Conservation (phyloP, 768 basidiomycete species). For the Hydnomerulius pinastri region DNA sequence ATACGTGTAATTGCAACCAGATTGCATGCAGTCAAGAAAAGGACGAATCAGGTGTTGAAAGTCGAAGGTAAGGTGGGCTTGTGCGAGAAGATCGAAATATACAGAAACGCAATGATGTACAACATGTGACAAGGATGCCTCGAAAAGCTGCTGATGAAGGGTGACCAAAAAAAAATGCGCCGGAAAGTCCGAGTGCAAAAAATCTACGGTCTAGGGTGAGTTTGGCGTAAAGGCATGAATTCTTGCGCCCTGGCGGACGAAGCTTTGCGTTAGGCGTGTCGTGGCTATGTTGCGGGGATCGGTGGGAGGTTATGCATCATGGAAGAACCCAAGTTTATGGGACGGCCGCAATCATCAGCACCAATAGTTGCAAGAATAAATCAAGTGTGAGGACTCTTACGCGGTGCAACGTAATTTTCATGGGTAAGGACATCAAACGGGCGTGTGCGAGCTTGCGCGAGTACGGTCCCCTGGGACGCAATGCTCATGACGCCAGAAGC, state of each 20-base stretch:
- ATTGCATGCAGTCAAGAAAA: conserved; percentile 16
- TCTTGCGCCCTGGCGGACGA: conserved; percentile 57
- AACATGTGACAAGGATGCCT: conserved; percentile 9
- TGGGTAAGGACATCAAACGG: conserved; percentile 79
- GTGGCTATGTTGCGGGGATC: conserved; percentile 34
- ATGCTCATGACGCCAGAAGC: conserved; percentile 50
- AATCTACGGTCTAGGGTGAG: conserved; percentile 34
- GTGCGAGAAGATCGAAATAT: conserved; percentile 30
- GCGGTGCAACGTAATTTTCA: conserved; percentile 73
- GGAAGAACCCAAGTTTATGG: conserved; percentile 17
- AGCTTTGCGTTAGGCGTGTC: conserved; percentile 58
- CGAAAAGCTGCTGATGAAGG: conserved; percentile 4
- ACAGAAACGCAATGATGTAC: conserved; percentile 19
- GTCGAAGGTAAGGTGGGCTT: conserved; percentile 25
- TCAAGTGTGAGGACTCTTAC: conserved; percentile 49
- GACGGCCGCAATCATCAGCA: conserved; percentile 15
- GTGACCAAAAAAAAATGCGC: conserved; percentile 4
- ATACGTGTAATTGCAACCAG: conserved; percentile 22
- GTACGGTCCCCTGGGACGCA: conserved; percentile 59
- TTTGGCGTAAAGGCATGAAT: conserved; percentile 53
- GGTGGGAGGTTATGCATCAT: no score
- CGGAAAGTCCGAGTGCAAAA: conserved; percentile 13
- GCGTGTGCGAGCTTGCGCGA: conserved; percentile 73
- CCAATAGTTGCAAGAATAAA: conserved; percentile 15
- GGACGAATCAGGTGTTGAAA: conserved; percentile 8